Base-by-base conservation (phyloP, 83 land plant genomes). In the Picea abies region DNA sequence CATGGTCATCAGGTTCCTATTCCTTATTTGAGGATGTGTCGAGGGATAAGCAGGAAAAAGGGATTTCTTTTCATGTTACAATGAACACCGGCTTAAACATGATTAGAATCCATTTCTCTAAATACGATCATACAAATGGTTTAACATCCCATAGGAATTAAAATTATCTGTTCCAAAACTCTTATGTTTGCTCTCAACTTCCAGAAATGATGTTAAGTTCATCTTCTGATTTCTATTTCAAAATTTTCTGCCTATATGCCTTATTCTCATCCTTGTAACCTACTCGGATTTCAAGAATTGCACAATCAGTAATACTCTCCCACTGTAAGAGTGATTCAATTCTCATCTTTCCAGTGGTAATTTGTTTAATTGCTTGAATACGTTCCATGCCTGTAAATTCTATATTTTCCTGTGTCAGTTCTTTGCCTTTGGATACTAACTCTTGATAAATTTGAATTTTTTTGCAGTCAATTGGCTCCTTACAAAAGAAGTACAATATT, bases 401-500 rank as follows among this genome's bases (percentile, higher is more conserved):
- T 49, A 71, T 71, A 70, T 70, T 70, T 70, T 39, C 49, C 16
- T 37, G 3, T 4, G 20, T 75, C 23, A 47, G 17, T n/a, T 47
- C 3, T 75, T 75, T 41, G 22, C 78, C 5, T n/a, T 75, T 75
- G 78, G 78, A 47, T 75, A 56, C 26, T 47, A n/a, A 22, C 23
- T 75, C 25, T n/a, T 75, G 60, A 47, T 25, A 75, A 19, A n/a
- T 73, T 75, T 47, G 26, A 49, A 11, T 76, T 26, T 65, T 78
- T 64, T 69, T 87, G 86, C 93, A 96, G 99, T 95, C 89, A 67
- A 93, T 96, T 66, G 95, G 94, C 26, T 91, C 86, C 75, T 88
- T 96, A 47, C 99, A 96, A 76, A 88, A 91, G 83, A 96, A 92
- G 78, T 93, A 93, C 78, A 87, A 84, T 22, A 86, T 93, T 63